A percentile compares a stretch with the other conserved stretches of the same genome.
Conservation (phyloP, 495 filamentous ascomycete genomes). For the Thozetella sp. region DNA sequence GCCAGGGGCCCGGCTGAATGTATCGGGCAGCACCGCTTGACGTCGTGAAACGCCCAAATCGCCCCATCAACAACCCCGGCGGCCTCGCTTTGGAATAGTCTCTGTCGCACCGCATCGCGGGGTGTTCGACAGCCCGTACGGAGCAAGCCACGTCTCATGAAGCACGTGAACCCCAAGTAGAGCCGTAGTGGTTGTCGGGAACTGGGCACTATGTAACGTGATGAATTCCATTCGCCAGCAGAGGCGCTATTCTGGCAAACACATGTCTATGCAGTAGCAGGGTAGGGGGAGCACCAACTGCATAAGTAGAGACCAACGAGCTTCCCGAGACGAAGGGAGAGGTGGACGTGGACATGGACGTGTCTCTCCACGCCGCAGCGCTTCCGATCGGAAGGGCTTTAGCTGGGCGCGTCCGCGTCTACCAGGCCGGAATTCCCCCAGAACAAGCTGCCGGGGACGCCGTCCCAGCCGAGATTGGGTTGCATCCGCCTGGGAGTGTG, state of each 20-base stretch:
- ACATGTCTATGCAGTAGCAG: too few relatives aligned
- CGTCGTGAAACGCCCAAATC: background rate
- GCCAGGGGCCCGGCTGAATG: constrained; percentile 1
- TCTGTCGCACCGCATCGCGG: background rate
- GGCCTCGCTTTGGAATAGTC: background rate
- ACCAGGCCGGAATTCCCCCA: background rate
- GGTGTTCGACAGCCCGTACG: background rate
- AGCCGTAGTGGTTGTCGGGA: too few relatives aligned
- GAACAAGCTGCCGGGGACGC: background rate
- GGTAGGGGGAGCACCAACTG: too few relatives aligned
- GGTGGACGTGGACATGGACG: too few relatives aligned
- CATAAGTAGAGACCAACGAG: too few relatives aligned
- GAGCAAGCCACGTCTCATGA: background rate
- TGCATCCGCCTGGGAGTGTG: background rate
- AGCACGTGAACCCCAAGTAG: background rate
- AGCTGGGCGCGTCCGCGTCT: background rate
- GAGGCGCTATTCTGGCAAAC: too few relatives aligned
- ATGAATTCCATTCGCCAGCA: too few relatives aligned
- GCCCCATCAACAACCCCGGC: background rate
- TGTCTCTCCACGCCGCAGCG: too few relatives aligned
- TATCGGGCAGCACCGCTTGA: constrained; percentile 3
- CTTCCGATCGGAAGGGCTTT: too few relatives aligned
- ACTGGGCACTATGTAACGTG: too few relatives aligned
- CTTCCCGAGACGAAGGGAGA: too few relatives aligned
- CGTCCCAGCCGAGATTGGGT: background rate